Evolutionary conservation across 768 basidiomycete genomes (phyloP), one percentile per base, ranked within the genome.

Genomic region (Leccinellum albellum): DNA sequence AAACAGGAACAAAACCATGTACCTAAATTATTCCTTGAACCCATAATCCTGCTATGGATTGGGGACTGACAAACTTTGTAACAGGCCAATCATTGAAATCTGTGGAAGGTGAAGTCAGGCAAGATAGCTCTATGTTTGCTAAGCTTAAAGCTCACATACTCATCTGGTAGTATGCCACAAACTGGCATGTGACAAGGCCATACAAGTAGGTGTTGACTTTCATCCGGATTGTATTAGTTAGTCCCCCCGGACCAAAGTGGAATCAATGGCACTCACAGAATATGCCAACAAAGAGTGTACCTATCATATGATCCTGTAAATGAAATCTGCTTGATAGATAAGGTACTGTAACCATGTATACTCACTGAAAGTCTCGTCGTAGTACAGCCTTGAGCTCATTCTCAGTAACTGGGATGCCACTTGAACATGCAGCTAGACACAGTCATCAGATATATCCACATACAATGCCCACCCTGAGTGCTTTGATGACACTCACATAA

Each of bases 171-270:
- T 79, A 79, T 2, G 70, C 61, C 9, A 73, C 68, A 59, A 79
- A 79, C 55, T 78, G 76, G 62, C 72, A 76, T 7, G 71, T 68
- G 57, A 79, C 78, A 20, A 79, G 67, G 1, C 78, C 78, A 54
- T 76, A 79, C 15, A 79, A 60, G 32, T 49, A 67, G 13, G 67
- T 68, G n/a, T 68, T 68, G 37, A 68, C 67, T 68, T 52, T 6
- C 26, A 6, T 26, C 6, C 26, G 6, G 6, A 26, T 26, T 26
- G 26, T 26, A 26, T 6, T 26, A 26, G 26, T 26, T 26, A 6
- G 26, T 26, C 26, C 26, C 26, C 26, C 26, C 26, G 26, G 26
- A 26, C 26, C 26, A 26, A 44, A 9, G 21, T 44, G 7, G 26
- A 6, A 7, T 15, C 15, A 2, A 10, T 14, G 5, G 14, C 13